Evolutionary conservation across 208 protist species (phyloP), one percentile per base, ranked within the genome.

Genomic region (Angomonas ambiguus): DNA sequence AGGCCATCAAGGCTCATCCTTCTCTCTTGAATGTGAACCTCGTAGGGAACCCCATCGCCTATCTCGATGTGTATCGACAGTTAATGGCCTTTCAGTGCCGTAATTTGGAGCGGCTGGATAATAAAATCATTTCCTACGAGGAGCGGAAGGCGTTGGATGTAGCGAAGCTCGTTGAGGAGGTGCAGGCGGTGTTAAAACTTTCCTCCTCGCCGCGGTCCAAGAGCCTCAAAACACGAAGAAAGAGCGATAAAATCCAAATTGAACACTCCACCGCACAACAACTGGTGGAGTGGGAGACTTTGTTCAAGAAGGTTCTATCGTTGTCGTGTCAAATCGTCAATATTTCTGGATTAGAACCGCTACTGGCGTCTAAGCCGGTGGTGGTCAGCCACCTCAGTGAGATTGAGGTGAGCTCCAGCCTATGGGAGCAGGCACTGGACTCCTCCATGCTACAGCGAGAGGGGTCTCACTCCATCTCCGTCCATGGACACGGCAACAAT

Each of bases 31-130:
- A 95, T 42, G 67, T 93, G 18, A 74, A 63, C 1, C 76, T 95
- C 25, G 53, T 71, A 27, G 89, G 87, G 28, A 91, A 87, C 62
- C 89, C 89, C 25, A 66, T 95, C 31, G 58, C 84, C 10, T 63
- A 91, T 8, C 34, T 87, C 13, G 85, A 93, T 66, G 67, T 65
- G 27, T 95, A 91, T 62, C 82, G 79, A 16, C 51, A 66, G 8
- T 55, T 49, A 18, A n/a, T 95, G 8, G 63, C 77, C 22, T 33
- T 51, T 28, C 59, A 53, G 20, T 93, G 86, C 62, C 65, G 76
- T 34, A 64, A 69, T n/a, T 63, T 95, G 34, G 77, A 81, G 20
- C 63, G 51, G 20, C 72, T 95, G 5, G 89, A 95, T 64, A 69
- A 77, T 41, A 45, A 72, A n/a, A 69, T 65, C 49, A 72, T 85